Conservation (phyloP, 768 basidiomycete genomes). For the Suillus subaureus region DNA sequence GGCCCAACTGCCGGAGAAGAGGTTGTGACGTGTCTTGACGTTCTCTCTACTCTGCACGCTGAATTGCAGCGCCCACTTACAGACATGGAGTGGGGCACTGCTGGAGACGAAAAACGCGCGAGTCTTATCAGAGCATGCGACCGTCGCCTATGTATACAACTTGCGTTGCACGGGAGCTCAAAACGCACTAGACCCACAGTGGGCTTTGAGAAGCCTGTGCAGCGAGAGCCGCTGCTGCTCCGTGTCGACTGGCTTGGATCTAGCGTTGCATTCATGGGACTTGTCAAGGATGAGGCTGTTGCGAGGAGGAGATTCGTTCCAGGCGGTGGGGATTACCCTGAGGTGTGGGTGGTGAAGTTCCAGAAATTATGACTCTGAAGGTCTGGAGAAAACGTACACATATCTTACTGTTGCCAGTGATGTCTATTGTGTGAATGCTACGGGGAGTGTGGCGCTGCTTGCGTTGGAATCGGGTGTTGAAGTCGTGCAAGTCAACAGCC, state of each 20-base stretch:
- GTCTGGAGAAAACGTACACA: neutral
- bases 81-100: conserved; percentile 10
- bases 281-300: conserved; percentile 8
- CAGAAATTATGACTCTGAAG: neutral
- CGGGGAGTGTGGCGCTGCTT: too few species aligned
- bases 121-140: conserved; percentile 7
- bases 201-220: neutral
- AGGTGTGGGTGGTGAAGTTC: conserved; percentile 14
- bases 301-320: conserved; percentile 8
- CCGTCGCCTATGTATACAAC: conserved; percentile 1
- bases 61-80: conserved; percentile 9
- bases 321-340: neutral
- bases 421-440: too few species aligned
- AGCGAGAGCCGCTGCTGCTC: neutral
- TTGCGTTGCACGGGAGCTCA: neutral
- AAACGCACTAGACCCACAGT: neutral
- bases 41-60: neutral
- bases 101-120: neutral
- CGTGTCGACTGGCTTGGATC: conserved; percentile 16
- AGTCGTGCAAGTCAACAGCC: neutral
- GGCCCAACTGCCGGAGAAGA: too few species aligned
- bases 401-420: neutral
- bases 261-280: conserved; percentile 3
- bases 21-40: conserved; percentile 9
- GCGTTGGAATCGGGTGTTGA: neutral